A percentile compares a stretch with the other conserved stretches of the same genome.
Conservation (phyloP, 805 yeast species). For the Limtongozyma cylindracea region DNA sequence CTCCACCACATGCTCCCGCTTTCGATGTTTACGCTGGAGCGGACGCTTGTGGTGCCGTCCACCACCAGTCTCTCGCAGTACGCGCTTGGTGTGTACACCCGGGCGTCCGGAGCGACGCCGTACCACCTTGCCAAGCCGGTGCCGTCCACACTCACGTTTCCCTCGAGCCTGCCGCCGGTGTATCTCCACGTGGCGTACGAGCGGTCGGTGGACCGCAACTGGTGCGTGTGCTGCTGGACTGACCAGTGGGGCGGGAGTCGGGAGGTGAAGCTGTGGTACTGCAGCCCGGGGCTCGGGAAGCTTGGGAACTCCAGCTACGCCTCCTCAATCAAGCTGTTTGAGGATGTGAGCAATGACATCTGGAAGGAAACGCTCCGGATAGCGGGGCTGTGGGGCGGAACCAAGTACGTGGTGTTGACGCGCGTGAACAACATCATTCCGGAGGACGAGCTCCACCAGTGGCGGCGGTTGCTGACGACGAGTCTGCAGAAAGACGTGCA, state of each 20-base stretch:
- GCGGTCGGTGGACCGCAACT: constrained; percentile 51
- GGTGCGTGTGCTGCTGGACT: constrained; percentile 79
- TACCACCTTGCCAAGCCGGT: constrained; percentile 5
- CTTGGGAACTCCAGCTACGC: constrained; percentile 1
- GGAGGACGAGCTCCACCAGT: constrained; percentile 58
- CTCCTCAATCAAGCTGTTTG: background rate
- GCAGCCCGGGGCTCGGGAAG: constrained; percentile 4
- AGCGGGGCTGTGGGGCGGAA: constrained; percentile 16
- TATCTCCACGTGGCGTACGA: constrained; percentile 74
- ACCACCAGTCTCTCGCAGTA: no score
- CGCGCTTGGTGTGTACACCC: constrained; percentile 12
- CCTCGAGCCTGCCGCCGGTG: constrained; percentile 13
- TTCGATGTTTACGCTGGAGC: constrained; percentile 12
- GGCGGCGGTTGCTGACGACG: constrained; percentile 44
- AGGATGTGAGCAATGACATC: constrained; percentile 1
- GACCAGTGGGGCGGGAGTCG: constrained; percentile 56
- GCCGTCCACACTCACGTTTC: constrained; percentile 7
- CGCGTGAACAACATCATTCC: constrained; percentile 52
- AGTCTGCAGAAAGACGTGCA: constrained; percentile 28
- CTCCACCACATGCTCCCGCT: constrained; percentile 15
- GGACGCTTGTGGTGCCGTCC: no score
- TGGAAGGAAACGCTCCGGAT: constrained; percentile 9
- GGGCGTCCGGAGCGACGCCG: constrained; percentile 6
- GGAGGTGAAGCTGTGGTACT: constrained; percentile 39
- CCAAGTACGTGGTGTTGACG: constrained; percentile 39